Conservation (phyloP, 352 stramenopile genomes). For the Achlya hypogyna region DNA sequence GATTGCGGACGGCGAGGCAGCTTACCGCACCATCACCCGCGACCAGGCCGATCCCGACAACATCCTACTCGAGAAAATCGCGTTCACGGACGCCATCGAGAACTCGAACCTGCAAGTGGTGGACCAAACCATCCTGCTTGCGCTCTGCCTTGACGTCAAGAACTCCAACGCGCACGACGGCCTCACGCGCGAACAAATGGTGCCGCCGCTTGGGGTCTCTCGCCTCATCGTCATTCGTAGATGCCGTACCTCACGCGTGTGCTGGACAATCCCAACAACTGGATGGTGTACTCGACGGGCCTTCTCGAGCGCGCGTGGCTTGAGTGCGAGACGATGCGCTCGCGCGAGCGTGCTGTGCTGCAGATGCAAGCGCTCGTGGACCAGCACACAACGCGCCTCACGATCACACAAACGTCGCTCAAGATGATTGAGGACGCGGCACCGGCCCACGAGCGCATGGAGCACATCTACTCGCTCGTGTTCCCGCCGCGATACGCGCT, state of each 20-base stretch:
- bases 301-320: conserved; percentile 90
- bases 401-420: conserved; percentile 81
- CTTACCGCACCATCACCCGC: conserved; percentile 70
- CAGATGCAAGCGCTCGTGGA: conserved; percentile 95
- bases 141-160: conserved; percentile 94
- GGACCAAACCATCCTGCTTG: conserved; percentile 87
- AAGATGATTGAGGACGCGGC: conserved; percentile 85
- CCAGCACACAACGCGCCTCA: conserved; percentile 91
- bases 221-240: not conserved
- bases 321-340: conserved; percentile 90
- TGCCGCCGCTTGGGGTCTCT: not conserved
- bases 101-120: conserved; percentile 68
- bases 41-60: conserved; percentile 87
- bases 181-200: conserved; percentile 93
- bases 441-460: conserved; percentile 82
- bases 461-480: conserved; percentile 87
- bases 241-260: conserved; percentile 90
- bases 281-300: conserved; percentile 94
- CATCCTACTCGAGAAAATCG: conserved; percentile 86
- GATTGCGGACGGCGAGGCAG: conserved; percentile 52
- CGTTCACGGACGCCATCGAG: conserved; percentile 75
- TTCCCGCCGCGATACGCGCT: conserved; percentile 92
- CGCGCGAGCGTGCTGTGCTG: conserved; percentile 89
- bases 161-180: conserved; percentile 93
- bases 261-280: conserved; percentile 91